Percentiles rank a stretch among this genome's conserved stretches.
phyloP scores from a whole-genome alignment of 179 eudicot genomes.

The Corrigiola litoralis region DNA sequence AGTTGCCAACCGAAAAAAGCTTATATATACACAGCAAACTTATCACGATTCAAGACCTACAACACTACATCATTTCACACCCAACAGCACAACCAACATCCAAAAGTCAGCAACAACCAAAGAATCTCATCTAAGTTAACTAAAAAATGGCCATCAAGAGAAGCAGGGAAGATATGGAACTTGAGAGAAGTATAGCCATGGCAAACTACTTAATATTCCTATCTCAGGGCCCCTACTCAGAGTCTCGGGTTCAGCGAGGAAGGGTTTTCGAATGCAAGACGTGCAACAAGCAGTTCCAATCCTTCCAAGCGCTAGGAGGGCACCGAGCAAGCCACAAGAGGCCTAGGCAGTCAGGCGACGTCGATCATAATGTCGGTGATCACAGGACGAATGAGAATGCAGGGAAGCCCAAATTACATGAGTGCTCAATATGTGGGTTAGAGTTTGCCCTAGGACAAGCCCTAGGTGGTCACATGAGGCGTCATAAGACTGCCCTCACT shows the following conservation, averaged over 20 bases:
- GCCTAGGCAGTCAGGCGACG: not conserved
- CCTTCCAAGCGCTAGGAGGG: constrained; percentile 27
- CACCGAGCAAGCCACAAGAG: constrained; percentile 32
- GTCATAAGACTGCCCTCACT: constrained; percentile 17
- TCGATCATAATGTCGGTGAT: not conserved
- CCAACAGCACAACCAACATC: no score
- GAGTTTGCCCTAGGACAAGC: constrained; percentile 26
- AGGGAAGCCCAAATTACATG: constrained; percentile 14
- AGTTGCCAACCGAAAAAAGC: no score
- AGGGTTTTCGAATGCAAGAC: constrained; percentile 29
- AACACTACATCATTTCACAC: no score
- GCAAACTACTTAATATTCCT: constrained; percentile 20
- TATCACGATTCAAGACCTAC: no score
- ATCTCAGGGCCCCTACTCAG: not conserved
- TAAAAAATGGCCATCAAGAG: constrained; percentile 17
- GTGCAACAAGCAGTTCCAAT: constrained; percentile 19
- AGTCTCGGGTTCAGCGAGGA: not conserved
- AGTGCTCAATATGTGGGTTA: constrained; percentile 23
- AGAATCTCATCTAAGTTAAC: no score
- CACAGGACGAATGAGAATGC: not conserved
- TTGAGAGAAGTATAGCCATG: constrained; percentile 21
- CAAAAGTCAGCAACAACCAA: no score
- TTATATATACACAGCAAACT: no score
- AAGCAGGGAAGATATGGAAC: constrained; percentile 10
- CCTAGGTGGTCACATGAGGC: constrained; percentile 29